A percentile compares a stretch with the other conserved stretches of the same genome.
Evolutionary conservation across 2,329 filamentous ascomycete genomes (phyloP).

Genomic region (Botryosphaeria dothidea): DNA sequence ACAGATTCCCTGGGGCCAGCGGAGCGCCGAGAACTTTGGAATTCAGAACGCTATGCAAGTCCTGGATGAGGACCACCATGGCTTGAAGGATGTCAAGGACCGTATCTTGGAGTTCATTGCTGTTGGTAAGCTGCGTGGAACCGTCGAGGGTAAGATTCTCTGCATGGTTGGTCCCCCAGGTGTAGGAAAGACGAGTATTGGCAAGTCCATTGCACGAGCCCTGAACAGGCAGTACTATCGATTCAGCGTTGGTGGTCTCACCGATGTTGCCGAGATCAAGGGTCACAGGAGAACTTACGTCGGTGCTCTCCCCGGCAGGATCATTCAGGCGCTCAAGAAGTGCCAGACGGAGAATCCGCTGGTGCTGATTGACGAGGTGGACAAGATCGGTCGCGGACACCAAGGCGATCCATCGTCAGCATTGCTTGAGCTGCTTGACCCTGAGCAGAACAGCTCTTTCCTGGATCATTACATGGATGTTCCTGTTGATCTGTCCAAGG

Average conservation of each 20-base stretch:
- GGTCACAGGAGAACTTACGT: constrained; percentile 96
- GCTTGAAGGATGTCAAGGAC: constrained; percentile 96
- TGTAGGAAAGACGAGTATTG: constrained; percentile 98
- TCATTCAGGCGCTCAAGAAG: constrained; percentile 98
- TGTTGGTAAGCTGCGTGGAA: constrained; percentile 93
- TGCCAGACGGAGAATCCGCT: constrained; percentile 98
- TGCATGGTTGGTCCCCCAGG: constrained; percentile 97
- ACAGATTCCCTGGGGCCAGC: constrained; percentile 94
- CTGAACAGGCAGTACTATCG: constrained; percentile 96
- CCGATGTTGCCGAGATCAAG: constrained; percentile 98
- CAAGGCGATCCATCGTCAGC: constrained; percentile 96
- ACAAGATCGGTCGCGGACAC: constrained; percentile 96
- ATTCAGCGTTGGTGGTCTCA: constrained; percentile 95
- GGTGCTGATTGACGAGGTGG: constrained; percentile 94
- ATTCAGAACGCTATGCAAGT: constrained; percentile 89
- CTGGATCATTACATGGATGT: constrained; percentile 99
- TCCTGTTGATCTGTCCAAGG: constrained; percentile 94
- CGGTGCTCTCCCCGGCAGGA: constrained; percentile 89
- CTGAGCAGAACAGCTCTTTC: constrained; percentile 97
- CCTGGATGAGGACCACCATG: constrained; percentile 94
- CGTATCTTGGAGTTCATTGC: constrained; percentile 98
- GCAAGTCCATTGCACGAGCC: constrained; percentile 94
- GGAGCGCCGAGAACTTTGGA: constrained; percentile 94
- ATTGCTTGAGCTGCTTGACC: constrained; percentile 88
- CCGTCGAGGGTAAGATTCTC: constrained; percentile 96